A percentile compares a stretch with the other conserved stretches of the same genome.
phyloP scores from a whole-genome alignment of 345 rosid genomes.

The Excoecaria agallocha region DNA sequence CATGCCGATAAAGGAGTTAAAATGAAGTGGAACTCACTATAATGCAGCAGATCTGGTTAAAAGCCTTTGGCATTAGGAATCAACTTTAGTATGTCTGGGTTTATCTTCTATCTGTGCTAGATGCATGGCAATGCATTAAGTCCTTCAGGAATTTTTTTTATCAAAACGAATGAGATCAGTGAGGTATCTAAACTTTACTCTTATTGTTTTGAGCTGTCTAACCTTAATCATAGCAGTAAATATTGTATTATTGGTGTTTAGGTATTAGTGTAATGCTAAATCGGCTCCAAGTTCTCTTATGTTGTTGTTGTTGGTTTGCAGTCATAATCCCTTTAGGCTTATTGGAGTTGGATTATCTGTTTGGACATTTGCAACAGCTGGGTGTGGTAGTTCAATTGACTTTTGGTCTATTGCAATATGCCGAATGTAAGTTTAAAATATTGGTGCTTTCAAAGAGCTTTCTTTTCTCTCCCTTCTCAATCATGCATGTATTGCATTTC shows the following conservation, averaged over 20 bases:
- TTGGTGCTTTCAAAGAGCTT: not conserved
- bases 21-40: not conserved
- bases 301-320: not conserved
- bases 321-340: slow-evolving; percentile 27
- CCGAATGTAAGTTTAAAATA: slow-evolving; percentile 23
- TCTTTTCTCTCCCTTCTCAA: not conserved
- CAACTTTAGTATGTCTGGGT: not conserved
- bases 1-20: too few species aligned
- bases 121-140: too few species aligned
- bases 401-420: slow-evolving; percentile 30
- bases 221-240: not conserved
- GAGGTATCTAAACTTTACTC: not conserved
- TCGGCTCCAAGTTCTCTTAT: not conserved
- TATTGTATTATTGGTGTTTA: not conserved
- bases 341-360: slow-evolving; percentile 32
- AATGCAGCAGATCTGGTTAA: not conserved
- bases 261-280: not conserved
- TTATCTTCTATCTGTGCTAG: not conserved
- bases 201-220: not conserved
- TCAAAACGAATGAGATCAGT: not conserved
- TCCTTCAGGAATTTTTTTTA: not conserved
- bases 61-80: not conserved
- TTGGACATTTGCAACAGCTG: slow-evolving; percentile 30
- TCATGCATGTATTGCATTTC: not conserved
- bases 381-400: slow-evolving; percentile 26